These are phyloP conservation scores for Bacterosira constricta DNA, from an alignment of 108 stramenopile genomes.

Conservation along the genomic window DNA sequence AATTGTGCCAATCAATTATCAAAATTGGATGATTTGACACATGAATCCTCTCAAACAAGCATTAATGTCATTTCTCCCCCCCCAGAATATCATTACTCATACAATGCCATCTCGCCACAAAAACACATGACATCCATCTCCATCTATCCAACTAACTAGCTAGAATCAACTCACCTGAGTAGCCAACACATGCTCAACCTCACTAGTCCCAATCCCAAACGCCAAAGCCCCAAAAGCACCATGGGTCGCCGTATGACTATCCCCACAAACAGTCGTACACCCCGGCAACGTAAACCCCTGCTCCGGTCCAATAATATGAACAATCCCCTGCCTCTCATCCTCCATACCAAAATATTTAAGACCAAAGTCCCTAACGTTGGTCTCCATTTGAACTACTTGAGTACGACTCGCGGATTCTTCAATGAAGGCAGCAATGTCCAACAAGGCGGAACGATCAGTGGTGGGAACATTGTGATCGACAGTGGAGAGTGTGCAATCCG, in stretches of 20 bases:
- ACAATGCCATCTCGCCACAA: neutral
- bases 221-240: slow-evolving; percentile 95
- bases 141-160: too few relatives aligned
- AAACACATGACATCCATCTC: slow-evolving; percentile 1
- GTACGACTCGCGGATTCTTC: slow-evolving; percentile 82
- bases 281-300: slow-evolving; percentile 97
- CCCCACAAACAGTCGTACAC: slow-evolving; percentile 91
- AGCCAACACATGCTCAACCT: slow-evolving; percentile 96
- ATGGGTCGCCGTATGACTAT: slow-evolving; percentile 94
- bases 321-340: slow-evolving; percentile 94
- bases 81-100: too few relatives aligned
- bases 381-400: slow-evolving; percentile 85
- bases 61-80: too few relatives aligned
- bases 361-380: slow-evolving; percentile 89
- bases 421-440: slow-evolving; percentile 78
- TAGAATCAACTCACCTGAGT: slow-evolving; percentile 89
- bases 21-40: too few relatives aligned
- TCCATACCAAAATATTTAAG: slow-evolving; percentile 94
- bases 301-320: slow-evolving; percentile 95
- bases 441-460: slow-evolving; percentile 65
- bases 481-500: slow-evolving; percentile 92
- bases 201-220: slow-evolving; percentile 96
- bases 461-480: slow-evolving; percentile 97
- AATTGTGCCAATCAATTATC: too few relatives aligned
- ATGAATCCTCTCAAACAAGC: too few relatives aligned